Evolutionary conservation across 176 grass and related monocot genomes (phyloP).

Genomic region (Pontederia paniculata): DNA sequence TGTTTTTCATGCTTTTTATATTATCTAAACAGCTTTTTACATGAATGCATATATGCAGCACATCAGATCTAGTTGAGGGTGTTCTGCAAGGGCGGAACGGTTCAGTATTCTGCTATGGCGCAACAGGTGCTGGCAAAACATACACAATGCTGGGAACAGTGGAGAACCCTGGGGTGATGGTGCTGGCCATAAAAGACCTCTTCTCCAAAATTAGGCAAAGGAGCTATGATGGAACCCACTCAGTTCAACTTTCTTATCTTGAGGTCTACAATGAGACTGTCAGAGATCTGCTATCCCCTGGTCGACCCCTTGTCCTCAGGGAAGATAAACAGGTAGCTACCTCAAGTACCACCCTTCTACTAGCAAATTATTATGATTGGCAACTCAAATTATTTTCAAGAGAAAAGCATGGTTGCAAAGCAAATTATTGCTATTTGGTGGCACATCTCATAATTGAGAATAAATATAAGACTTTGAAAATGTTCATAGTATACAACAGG

Average conservation of each 20-base stretch:
- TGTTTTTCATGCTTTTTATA: no score
- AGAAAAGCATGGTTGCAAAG: no score
- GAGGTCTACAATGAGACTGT: slow-evolving; percentile 99
- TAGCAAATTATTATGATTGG: no score
- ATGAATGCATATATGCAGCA: slow-evolving; percentile 38
- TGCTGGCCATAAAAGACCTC: slow-evolving; percentile 90
- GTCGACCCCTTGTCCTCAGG: slow-evolving; percentile 62
- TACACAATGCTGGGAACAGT: slow-evolving; percentile 89
- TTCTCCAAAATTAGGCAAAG: slow-evolving; percentile 77
- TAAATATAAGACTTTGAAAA: no score
- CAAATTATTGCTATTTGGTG: no score
- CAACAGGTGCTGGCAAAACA: slow-evolving; percentile 94
- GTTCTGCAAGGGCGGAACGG: slow-evolving; percentile 90
- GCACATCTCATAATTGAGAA: no score
- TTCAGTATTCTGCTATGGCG: slow-evolving; percentile 95
- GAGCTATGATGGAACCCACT: slow-evolving; percentile 55
- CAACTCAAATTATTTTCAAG: no score
- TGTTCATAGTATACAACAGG: no score
- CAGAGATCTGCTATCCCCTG: slow-evolving; percentile 84
- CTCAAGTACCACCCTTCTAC: background rate
- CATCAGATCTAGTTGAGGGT: slow-evolving; percentile 74
- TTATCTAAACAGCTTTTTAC: background rate
- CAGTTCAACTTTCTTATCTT: slow-evolving; percentile 72
- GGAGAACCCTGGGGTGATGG: slow-evolving; percentile 84
- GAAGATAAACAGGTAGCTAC: slow-evolving; percentile 81